phyloP scores from a whole-genome alignment of 441 rosid species.

The Melastoma candidum region DNA sequence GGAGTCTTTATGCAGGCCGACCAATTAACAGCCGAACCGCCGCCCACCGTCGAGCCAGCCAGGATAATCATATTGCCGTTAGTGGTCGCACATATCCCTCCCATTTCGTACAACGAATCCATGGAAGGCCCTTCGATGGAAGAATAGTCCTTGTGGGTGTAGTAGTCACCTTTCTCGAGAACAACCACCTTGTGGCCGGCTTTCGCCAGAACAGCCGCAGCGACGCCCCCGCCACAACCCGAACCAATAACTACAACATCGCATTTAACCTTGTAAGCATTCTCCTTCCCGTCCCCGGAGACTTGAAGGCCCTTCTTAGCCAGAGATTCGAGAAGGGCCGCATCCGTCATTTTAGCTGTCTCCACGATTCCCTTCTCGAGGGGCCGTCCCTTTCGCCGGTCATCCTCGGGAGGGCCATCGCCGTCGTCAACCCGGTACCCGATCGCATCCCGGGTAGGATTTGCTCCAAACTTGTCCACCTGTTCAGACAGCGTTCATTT shows the following conservation, averaged over 20 bases:
- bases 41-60: conserved; percentile 79
- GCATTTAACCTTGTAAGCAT: conserved; percentile 44
- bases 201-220: conserved; percentile 66
- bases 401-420: conserved; percentile 5
- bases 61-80: conserved; percentile 30
- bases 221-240: conserved; percentile 94
- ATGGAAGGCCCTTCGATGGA: conserved; percentile 57
- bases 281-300: conserved; percentile 15
- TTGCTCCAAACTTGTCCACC: conserved; percentile 49
- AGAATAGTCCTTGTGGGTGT: conserved; percentile 39
- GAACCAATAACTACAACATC: conserved; percentile 76
- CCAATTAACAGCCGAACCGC: conserved; percentile 89
- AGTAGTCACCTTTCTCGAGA: conserved; percentile 82
- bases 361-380: conserved; percentile 70
- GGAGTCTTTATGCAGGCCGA: conserved; percentile 81
- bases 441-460: conserved; percentile 71
- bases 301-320: conserved; percentile 48
- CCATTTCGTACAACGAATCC: conserved; percentile 46
- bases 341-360: conserved; percentile 27
- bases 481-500: conserved; percentile 13
- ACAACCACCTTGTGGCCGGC: conserved; percentile 71
- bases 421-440: conserved; percentile 31
- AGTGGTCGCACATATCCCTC: conserved; percentile 43
- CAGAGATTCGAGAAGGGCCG: conserved; percentile 40
- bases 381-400: conserved; percentile 32